phyloP scores from a whole-genome alignment of 495 filamentous ascomycete species.

The Trichocladium uniseriatum region DNA sequence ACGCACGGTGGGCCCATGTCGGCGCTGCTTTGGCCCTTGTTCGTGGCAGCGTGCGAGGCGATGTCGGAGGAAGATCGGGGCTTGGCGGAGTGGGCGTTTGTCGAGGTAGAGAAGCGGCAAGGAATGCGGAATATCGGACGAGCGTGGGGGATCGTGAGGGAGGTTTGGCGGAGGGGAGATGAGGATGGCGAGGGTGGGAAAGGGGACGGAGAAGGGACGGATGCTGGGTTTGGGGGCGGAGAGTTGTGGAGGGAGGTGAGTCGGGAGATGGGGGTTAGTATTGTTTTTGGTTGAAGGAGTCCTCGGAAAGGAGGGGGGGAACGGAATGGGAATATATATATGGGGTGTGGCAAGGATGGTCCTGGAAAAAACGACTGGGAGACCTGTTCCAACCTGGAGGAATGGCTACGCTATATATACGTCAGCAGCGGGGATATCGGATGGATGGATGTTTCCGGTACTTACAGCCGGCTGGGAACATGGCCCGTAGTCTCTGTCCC shows the following conservation, averaged over 20 bases:
- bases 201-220: not conserved
- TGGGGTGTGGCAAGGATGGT: too few species aligned
- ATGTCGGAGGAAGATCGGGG: slow-evolving; percentile 29
- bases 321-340: too few species aligned
- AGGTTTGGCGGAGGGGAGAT: slow-evolving; percentile 48
- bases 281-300: slow-evolving; percentile 17
- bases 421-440: too few species aligned
- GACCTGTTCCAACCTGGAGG: too few species aligned
- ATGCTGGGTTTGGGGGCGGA: too few species aligned
- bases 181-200: slow-evolving; percentile 6
- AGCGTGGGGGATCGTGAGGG: slow-evolving; percentile 47
- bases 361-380: too few species aligned
- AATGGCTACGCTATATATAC: too few species aligned
- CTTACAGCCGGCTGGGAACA: too few species aligned
- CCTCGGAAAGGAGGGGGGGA: too few species aligned
- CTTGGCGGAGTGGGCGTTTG: slow-evolving; percentile 41
- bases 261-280: slow-evolving; percentile 16
- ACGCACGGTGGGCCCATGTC: slow-evolving; percentile 47
- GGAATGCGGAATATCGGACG: slow-evolving; percentile 54
- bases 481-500: too few species aligned
- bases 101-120: slow-evolving; percentile 41
- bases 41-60: slow-evolving; percentile 51
- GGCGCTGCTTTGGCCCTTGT: slow-evolving; percentile 53
- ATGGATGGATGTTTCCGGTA: too few species aligned
- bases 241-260: slow-evolving; percentile 13